phyloP scores from a whole-genome alignment of 2,329 filamentous ascomycete genomes.

The Colletotrichum brevisporum region DNA sequence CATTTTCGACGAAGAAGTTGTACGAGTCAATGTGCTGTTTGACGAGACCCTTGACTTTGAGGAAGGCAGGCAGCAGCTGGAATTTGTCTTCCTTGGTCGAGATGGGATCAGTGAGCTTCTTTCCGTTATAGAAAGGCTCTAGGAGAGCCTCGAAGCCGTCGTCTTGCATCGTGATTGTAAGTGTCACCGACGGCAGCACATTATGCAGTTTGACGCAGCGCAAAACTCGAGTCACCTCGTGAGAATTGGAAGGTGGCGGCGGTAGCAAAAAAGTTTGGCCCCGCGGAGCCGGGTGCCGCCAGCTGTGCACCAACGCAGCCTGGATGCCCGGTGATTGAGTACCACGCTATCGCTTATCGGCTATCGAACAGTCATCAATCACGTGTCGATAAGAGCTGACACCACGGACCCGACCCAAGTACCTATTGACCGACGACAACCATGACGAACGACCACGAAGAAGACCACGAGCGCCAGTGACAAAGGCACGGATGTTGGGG shows the following conservation, averaged over 20 bases:
- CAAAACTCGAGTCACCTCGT: constrained; percentile 37
- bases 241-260: constrained; percentile 33
- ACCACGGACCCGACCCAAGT: background rate
- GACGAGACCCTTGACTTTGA: constrained; percentile 96
- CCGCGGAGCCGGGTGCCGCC: constrained; percentile 40
- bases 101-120: constrained; percentile 76
- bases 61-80: constrained; percentile 95
- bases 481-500: too few species aligned
- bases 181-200: constrained; percentile 37
- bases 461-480: too few species aligned
- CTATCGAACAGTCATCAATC: background rate
- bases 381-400: constrained; percentile 9
- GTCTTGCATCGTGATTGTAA: constrained; percentile 64
- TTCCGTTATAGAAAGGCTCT: constrained; percentile 78
- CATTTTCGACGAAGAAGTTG: constrained; percentile 97
- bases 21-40: constrained; percentile 99
- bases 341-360: background rate
- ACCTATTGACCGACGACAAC: background rate
- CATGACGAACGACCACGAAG: too few species aligned
- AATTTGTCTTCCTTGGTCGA: constrained; percentile 88
- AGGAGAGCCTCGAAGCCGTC: constrained; percentile 77
- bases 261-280: constrained; percentile 43
- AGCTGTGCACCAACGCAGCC: constrained; percentile 12
- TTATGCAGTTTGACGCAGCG: constrained; percentile 35
- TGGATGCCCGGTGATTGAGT: background rate